Percentiles rank a stretch among this genome's conserved stretches.
phyloP scores from a whole-genome alignment of 2,329 filamentous ascomycete species.

The Claviceps fusiformis region DNA sequence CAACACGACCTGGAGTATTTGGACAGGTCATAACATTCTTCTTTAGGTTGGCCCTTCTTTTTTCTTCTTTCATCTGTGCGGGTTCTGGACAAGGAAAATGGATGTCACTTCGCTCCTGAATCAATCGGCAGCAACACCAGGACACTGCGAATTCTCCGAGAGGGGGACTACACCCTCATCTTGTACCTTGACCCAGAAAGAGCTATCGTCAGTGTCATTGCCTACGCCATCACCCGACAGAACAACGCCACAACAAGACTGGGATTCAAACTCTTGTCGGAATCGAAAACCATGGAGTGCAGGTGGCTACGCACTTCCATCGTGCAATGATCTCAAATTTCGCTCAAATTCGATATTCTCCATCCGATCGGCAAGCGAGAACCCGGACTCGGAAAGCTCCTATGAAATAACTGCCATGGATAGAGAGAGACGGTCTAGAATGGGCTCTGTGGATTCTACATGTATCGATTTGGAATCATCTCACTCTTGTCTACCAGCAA shows the following conservation, averaged over 20 bases:
- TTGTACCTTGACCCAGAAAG: neutral
- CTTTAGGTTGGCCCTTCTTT: neutral
- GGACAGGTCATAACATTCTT: neutral
- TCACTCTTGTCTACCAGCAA: neutral
- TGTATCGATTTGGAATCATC: slow-evolving; percentile 5
- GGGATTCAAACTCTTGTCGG: slow-evolving; percentile 11
- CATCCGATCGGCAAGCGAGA: slow-evolving; percentile 13
- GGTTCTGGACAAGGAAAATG: slow-evolving; percentile 15
- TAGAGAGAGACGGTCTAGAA: slow-evolving; percentile 15
- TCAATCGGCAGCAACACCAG: slow-evolving; percentile 13
- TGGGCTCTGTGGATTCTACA: slow-evolving; percentile 18
- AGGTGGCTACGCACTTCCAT: slow-evolving; percentile 33
- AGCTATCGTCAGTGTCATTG: slow-evolving; percentile 10
- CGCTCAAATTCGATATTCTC: slow-evolving; percentile 11
- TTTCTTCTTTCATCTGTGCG: neutral
- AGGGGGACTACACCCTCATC: slow-evolving; percentile 8
- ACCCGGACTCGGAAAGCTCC: slow-evolving; percentile 11
- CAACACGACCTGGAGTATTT: neutral
- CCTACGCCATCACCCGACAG: slow-evolving; percentile 23
- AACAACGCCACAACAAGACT: slow-evolving; percentile 11
- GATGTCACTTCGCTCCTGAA: slow-evolving; percentile 30
- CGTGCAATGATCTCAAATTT: slow-evolving; percentile 25
- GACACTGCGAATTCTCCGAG: slow-evolving; percentile 1
- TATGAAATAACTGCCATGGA: slow-evolving; percentile 9
- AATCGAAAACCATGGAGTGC: slow-evolving; percentile 37